Percentiles rank a stretch among this genome's conserved stretches.
Evolutionary conservation across 2,329 filamentous ascomycete species (phyloP).

Genomic region (Trichoderma cornu-damae): DNA sequence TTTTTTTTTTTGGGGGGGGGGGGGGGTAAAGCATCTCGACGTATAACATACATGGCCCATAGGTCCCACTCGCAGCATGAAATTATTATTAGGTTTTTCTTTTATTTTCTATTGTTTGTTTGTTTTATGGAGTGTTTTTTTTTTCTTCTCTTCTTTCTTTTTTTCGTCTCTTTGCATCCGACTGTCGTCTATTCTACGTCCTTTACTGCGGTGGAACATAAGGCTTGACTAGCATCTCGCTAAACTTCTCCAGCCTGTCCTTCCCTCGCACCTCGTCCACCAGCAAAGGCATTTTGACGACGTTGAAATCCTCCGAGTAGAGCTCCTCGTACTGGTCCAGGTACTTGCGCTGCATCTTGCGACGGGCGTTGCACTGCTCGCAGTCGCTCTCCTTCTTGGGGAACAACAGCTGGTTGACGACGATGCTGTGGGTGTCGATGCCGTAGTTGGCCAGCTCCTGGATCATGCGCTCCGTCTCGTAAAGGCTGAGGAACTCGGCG

Average conservation of each 20-base stretch:
- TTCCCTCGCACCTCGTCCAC: conserved; percentile 95
- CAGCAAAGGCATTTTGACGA: conserved; percentile 94
- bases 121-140: no score
- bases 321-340: conserved; percentile 97
- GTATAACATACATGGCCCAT: not conserved
- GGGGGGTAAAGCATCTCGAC: no score
- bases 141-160: not conserved
- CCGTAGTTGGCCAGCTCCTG: conserved; percentile 90
- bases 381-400: conserved; percentile 79
- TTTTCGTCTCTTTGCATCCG: not conserved
- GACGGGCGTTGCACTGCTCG: conserved; percentile 88
- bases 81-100: not conserved
- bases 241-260: conserved; percentile 87
- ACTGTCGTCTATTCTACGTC: not conserved
- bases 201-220: conserved; percentile 60
- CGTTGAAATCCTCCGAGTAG: conserved; percentile 93
- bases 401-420: conserved; percentile 96
- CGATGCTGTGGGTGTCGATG: conserved; percentile 95
- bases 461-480: conserved; percentile 99
- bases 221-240: conserved; percentile 73
- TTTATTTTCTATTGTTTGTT: no score
- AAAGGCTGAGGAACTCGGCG: conserved; percentile 90
- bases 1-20: no score
- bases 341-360: conserved; percentile 99
- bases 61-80: not conserved